These are phyloP conservation scores for Xylaria bambusicola DNA, from an alignment of 495 filamentous ascomycete species.

Conservation along the genomic window DNA sequence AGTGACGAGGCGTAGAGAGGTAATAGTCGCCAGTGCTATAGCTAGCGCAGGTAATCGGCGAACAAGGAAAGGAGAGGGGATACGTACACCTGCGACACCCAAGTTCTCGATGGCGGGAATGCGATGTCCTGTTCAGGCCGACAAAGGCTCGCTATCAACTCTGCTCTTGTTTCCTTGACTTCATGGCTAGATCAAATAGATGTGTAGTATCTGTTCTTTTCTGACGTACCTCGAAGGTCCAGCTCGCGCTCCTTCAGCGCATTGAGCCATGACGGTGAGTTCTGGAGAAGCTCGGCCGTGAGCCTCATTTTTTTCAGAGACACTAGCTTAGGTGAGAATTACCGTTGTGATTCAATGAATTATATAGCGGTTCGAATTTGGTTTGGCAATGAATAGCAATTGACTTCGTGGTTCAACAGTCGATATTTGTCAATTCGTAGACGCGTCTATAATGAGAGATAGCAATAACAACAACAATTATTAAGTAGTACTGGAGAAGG, in stretches of 20 bases:
- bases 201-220: conserved; percentile 99
- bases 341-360: conserved; percentile 12
- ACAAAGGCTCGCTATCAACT: conserved; percentile 74
- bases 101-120: conserved; percentile 98
- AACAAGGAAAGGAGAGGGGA: conserved; percentile 16
- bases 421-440: background rate
- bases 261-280: conserved; percentile 95
- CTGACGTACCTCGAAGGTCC: conserved; percentile 98
- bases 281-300: conserved; percentile 88
- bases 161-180: conserved; percentile 58
- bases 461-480: too few relatives aligned
- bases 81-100: conserved; percentile 85
- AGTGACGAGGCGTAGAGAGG: too few relatives aligned
- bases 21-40: too few relatives aligned
- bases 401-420: background rate
- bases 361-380: background rate
- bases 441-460: too few relatives aligned
- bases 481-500: too few relatives aligned
- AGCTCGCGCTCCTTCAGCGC: conserved; percentile 97
- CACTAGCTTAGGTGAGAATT: conserved; percentile 9
- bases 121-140: conserved; percentile 81
- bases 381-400: background rate
- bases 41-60: background rate
- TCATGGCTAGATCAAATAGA: conserved; percentile 52
- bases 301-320: conserved; percentile 70